Percentiles rank a stretch among this genome's conserved stretches.
These are phyloP conservation scores for Zymoseptoria ardabiliae DNA, from an alignment of 2,329 filamentous ascomycete species.

Conservation along the genomic window DNA sequence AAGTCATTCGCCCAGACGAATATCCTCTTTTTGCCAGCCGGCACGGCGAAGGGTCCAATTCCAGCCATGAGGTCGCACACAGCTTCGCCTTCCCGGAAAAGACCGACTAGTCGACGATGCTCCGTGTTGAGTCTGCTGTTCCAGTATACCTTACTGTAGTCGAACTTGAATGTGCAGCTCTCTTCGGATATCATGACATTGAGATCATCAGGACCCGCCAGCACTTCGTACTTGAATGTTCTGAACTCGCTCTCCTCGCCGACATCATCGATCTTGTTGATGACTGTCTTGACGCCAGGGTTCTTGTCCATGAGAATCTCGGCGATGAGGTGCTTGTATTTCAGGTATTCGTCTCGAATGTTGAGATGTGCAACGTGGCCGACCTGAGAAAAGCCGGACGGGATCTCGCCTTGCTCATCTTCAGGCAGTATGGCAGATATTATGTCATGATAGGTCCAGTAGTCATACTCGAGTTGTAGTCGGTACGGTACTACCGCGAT, in stretches of 20 bases:
- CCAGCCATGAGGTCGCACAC: conserved; percentile 97
- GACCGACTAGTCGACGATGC: conserved; percentile 68
- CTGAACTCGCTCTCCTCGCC: conserved; percentile 79
- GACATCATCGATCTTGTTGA: conserved; percentile 90
- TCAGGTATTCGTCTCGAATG: conserved; percentile 71
- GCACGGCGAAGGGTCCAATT: conserved; percentile 89
- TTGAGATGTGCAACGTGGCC: conserved; percentile 94
- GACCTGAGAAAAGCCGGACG: conserved; percentile 77
- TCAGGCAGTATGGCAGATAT: conserved; percentile 74
- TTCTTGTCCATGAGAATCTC: conserved; percentile 88
- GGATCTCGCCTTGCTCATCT: conserved; percentile 70
- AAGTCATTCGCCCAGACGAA: conserved; percentile 97
- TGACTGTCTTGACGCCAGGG: conserved; percentile 71
- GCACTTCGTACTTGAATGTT: conserved; percentile 86
- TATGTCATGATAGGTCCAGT: conserved; percentile 83
- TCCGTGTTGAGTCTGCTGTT: conserved; percentile 87
- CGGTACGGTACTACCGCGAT: conserved; percentile 68
- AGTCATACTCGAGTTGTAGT: conserved; percentile 69
- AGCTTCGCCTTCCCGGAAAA: conserved; percentile 77
- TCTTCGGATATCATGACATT: conserved; percentile 77
- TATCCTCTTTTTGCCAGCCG: conserved; percentile 79
- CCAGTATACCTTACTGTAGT: conserved; percentile 97
- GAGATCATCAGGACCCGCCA: conserved; percentile 73
- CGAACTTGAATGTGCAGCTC: conserved; percentile 79
- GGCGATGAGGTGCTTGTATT: conserved; percentile 80